Base-by-base conservation (phyloP, 169 alveolate species). In the Hammondia hammondi region DNA sequence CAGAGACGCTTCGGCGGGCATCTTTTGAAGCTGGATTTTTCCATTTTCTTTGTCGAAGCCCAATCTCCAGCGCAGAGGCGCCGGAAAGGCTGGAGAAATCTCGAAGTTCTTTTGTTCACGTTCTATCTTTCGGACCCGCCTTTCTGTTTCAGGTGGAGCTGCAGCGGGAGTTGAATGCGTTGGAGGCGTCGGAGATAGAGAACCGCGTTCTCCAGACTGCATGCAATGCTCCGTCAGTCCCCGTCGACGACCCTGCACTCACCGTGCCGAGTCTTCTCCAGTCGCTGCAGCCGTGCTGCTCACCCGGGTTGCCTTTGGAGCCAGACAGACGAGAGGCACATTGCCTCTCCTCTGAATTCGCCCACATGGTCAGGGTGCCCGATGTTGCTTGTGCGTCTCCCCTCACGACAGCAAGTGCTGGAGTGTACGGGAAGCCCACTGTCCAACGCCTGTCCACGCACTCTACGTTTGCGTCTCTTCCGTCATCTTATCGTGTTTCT, bases 91-190 rank as follows among this genome's bases (percentile, higher is more conserved):
- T 7, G 24, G 19, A 14, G 19, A 52, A 14, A 3, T 14, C 61
- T 52, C 61, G 19, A 52, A 52, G 61, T 14, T 0, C 5, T 52
- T 1, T 14, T 14, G 24, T 52, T 52, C 19, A 14, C 10, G 61
- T 1, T 52, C 61, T 52, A 10, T 52, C 61, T 52, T 52, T 14
- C 61, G 61, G 61, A 17, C 24, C 32, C 6, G 32, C 35, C 2
- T 77, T n/a, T 85, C 3, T 46, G 72, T 46, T 84, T 29, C 91
- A 85, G 91, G 91, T 5, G 43, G 91, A 85, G 77, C 77, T 85
- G 45, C 91, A 48, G 81, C 72, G 52, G 29, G 91, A 85, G 91
- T 35, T 85, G 77, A 24, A 46, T 14, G 56, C 32, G 73, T 6
- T 85, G 48, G 91, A 85, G 48, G 91, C 91, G 52, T 9, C 43